Base-by-base conservation (phyloP, 1,139 yeast genomes). In the Taphrina flavorubra region DNA sequence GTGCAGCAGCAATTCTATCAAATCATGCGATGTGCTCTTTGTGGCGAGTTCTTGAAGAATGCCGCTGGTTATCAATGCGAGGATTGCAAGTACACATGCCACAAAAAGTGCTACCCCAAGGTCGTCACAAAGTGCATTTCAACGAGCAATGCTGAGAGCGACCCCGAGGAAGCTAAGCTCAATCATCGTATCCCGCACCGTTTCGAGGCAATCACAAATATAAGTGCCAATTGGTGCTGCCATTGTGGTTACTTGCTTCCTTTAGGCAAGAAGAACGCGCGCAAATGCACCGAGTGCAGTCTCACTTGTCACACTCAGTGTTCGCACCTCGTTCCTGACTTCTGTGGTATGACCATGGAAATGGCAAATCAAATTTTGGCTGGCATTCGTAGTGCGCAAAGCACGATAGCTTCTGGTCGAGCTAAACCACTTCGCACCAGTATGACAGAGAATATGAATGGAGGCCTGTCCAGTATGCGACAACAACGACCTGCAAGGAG, bases 171-270 rank as follows among this genome's bases (percentile, higher is more conserved):
- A 76, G 90, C 95, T 66, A 92, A 90, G 78, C 85, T 94, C 78
- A 94, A 94, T 76, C 98, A 94, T 77, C 90, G 96, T 74, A 94
- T 94, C 74, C 99, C 99, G 51, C 99, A 94, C 78, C 86, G 97
- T 76, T 92, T 92, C 77, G 97, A 90, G 73, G 92, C 95, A 34
- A 85, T 87, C 40, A 85, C 96, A 25, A 94, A 94, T 77, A 89
- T 92, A 80, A 96, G 97, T 74, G 96, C 99, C 6, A 92, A 92
- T 76, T 94, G 99, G 99, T 94, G 99, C 79, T 94, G 98, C 75
- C 99, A 94, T 77, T 94, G 99, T 83, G 99, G 99, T 71, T 92
- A 91, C 77, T 87, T 94, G 68, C 82, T 94, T 72, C 98, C 99
- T 6, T 88, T 97, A 88, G 97, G 98, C 69, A 87, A 88, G 75